A percentile compares a stretch with the other conserved stretches of the same genome.
These are phyloP conservation scores for Yarrowia yakushimensis DNA, from an alignment of 805 yeast genomes.

Conservation along the genomic window DNA sequence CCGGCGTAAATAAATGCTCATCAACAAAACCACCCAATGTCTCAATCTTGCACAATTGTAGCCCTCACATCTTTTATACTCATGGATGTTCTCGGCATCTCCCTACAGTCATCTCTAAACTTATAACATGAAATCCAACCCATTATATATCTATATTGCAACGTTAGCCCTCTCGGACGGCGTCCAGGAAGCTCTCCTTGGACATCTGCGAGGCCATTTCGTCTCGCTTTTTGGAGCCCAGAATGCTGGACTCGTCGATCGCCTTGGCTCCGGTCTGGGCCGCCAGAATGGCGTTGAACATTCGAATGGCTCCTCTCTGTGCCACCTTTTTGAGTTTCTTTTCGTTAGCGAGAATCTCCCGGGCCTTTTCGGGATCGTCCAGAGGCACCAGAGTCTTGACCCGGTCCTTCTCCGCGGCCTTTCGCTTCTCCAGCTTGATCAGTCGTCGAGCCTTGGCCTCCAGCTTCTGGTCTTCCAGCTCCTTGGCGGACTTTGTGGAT, in stretches of 20 bases:
- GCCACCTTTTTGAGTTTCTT: slow-evolving; percentile 71
- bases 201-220: slow-evolving; percentile 66
- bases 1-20: no score
- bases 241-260: slow-evolving; percentile 34
- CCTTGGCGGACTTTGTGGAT: slow-evolving; percentile 64
- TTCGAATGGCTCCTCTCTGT: slow-evolving; percentile 79
- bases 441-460: slow-evolving; percentile 79
- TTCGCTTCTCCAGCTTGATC: slow-evolving; percentile 67
- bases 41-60: no score
- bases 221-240: slow-evolving; percentile 39
- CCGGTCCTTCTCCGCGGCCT: slow-evolving; percentile 61
- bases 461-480: slow-evolving; percentile 73
- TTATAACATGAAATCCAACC: background rate
- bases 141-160: background rate
- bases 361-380: slow-evolving; percentile 52
- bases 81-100: no score
- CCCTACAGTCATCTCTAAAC: no score
- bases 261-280: slow-evolving; percentile 59
- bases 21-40: no score
- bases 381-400: slow-evolving; percentile 63
- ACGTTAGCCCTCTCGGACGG: slow-evolving; percentile 44
- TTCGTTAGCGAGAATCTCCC: slow-evolving; percentile 63
- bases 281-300: slow-evolving; percentile 77
- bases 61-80: no score
- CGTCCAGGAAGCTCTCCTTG: slow-evolving; percentile 83